Evolutionary conservation across 768 basidiomycete species (phyloP).

Genomic region (Naganishia vaughanmartiniae): DNA sequence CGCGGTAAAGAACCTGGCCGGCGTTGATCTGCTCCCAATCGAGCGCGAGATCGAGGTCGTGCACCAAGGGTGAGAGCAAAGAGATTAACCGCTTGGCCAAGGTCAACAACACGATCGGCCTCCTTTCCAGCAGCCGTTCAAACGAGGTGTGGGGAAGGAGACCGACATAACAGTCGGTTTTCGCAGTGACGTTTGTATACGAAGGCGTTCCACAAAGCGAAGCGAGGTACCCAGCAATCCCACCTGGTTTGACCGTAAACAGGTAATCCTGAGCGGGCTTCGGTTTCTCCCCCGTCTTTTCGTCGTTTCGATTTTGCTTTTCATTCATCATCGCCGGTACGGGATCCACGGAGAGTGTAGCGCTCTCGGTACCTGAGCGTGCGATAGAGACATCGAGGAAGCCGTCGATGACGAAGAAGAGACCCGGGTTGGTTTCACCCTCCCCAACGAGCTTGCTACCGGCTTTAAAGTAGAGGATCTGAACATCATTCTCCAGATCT

Average conservation of each 20-base stretch:
- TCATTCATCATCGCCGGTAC: slow-evolving; percentile 17
- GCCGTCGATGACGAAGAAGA: slow-evolving; percentile 91
- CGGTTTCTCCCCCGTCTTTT: slow-evolving; percentile 50
- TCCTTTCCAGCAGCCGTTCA: slow-evolving; percentile 83
- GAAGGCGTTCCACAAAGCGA: slow-evolving; percentile 87
- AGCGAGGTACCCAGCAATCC: slow-evolving; percentile 93
- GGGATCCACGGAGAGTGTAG: neutral
- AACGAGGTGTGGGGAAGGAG: slow-evolving; percentile 84
- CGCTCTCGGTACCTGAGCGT: neutral
- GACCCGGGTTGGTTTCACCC: slow-evolving; percentile 83
- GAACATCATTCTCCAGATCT: slow-evolving; percentile 92
- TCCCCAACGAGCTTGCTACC: slow-evolving; percentile 82
- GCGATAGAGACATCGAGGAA: slow-evolving; percentile 72
- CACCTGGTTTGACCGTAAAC: slow-evolving; percentile 90
- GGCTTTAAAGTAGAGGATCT: slow-evolving; percentile 86
- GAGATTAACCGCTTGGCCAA: slow-evolving; percentile 95
- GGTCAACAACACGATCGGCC: slow-evolving; percentile 91
- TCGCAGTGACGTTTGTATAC: slow-evolving; percentile 89
- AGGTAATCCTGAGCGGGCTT: slow-evolving; percentile 61
- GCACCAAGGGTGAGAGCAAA: slow-evolving; percentile 84
- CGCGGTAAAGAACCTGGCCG: slow-evolving; percentile 86
- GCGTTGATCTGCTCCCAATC: slow-evolving; percentile 98
- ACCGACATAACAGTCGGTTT: slow-evolving; percentile 97
- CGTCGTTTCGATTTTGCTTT: slow-evolving; percentile 21
- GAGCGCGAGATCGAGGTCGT: slow-evolving; percentile 92